Evolutionary conservation across 257 asterid genomes (phyloP), one percentile per base, ranked within the genome.

Genomic region (Eustoma russellianum): DNA sequence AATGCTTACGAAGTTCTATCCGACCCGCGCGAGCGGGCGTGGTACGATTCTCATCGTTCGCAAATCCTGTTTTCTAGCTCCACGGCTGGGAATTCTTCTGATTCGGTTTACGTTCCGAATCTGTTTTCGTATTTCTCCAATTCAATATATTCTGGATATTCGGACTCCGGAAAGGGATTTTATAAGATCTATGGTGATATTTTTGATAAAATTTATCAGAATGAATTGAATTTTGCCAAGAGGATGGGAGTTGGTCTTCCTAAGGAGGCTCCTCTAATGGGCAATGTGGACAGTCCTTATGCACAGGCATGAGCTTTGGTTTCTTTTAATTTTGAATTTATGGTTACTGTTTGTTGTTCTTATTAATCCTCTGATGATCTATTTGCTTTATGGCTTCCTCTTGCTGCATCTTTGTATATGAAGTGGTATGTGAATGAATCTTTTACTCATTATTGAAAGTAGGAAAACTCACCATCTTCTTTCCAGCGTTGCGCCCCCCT

Each of bases 11-110:
- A 88, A 67, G 98, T 92, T 49, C 82, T 92, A 16, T 92, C 94
- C 66, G 95, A 92, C 70, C 38, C 85, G 14, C 76, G 70, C 49
- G 98, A 92, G 81, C 94, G 97, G 28, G 75, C 90, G 5, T 91
- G 96, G 96, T 92, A 88, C 77, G 98, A 92, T 55, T 82, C 97
- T 5, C 94, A 92, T 66, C 93, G 97, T n/a, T 85, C 86, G 33
- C 90, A 85, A 53, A 92, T 88, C 50, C 79, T 92, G 0, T 92
- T 82, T 72, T 78, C 96, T 50, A 49, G 56, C 56, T 17, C 74
- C 18, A 57, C 65, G 24, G 59, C 85, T 0, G 48, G 52, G 11
- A 69, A 64, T 53, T 62, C 82, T 9, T 69, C 66, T 0, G 48
- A 35, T 17, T 63, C 83, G 7, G 68, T 61, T 19, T 64, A 66